Base-by-base conservation (phyloP, 805 yeast species). In the Lachancea meyersii region DNA sequence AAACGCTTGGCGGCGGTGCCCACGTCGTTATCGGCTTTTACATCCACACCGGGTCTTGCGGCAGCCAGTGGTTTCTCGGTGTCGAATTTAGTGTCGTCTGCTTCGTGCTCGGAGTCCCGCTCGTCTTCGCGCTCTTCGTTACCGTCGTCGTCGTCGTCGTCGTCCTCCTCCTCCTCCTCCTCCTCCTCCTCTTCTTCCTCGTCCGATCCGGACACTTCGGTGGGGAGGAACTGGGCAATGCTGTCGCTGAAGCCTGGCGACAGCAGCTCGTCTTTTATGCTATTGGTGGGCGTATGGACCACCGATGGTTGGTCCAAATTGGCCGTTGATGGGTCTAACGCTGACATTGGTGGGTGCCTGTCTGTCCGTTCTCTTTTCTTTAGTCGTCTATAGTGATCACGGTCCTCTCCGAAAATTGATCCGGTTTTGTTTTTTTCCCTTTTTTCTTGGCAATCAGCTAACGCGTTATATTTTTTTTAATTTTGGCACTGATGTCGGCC, bases 181-280 rank as follows among this genome's bases (percentile, higher is more conserved):
- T 43, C 45, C 10, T 48, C 46, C 4, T 41, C 54, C 3, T 45
- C 53, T 23, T 42, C 48, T 10, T 45, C 51, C 14, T 46, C 50
- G 3, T 38, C 51, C 4, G 57, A 48, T 19, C 49, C 58, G 28
- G 61, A 53, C 3, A 55, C 54, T 13, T 51, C 57, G 22, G 48
- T 50, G 18, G 60, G 59, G 23, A 57, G 37, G 21, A 49, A 45
- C 18, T 51, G 46, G 31, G 46, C 43, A 11, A 51, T 48, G 28
- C 46, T 48, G 38, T 57, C 58, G 24, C 52, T 52, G 22, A 50
- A 22, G 19, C 18, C 37, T 16, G 44, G 44, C 36, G 40, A 35
- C 22, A 36, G 24, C 4, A 30, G 31, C 22, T 23, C 44, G 21
- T 36, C 40, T 30, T 41, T 41, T 4, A 24, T 36, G 14, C 33